Base-by-base conservation (phyloP, 2,329 filamentous ascomycete species). In the Colletotrichum kahawae region DNA sequence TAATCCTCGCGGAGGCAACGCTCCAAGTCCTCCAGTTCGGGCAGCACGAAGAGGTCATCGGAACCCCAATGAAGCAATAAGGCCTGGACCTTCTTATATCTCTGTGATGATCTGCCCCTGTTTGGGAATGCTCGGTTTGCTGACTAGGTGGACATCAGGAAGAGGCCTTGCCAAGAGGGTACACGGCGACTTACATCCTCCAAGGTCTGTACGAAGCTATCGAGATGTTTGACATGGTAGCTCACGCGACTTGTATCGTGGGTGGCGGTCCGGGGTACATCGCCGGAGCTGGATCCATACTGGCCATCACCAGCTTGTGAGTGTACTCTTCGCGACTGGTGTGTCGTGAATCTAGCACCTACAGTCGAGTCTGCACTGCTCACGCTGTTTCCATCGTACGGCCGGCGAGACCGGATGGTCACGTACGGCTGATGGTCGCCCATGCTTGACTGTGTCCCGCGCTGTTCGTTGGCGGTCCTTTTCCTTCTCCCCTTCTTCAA, bases 231-330 rank as follows among this genome's bases (percentile, higher is more conserved):
- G 67, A 91, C 86, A 80, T 91, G 90, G 76, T 89, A 91, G 83
- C 84, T 90, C 5, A 90, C 88, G 56, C 90, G 88, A 78, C 89
- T 90, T 60, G 87, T 89, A 79, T 91, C 90, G 79, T 91, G 90
- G 16, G 90, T 91, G 24, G 89, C 83, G 21, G 85, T 79, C 10
- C 84, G 83, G 31, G 83, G 80, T n/a, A 78, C 81, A 69, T 86
- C 85, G 51, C 83, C 84, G 74, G 81, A 80, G 77, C 82, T 85
- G 24, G 86, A 88, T 77, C 85, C 85, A 78, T 88, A 88, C 86
- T 88, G 83, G 70, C 27, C 71, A 76, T 74, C 16, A n/a, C 62
- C 74, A 33, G 51, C 38, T 31, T 76, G 71, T 76, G 74, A 76
- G 74, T 70, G 63, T 62, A 67, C 65, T 74, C 74, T 76, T 60